These are phyloP conservation scores for Collybia sordida DNA, from an alignment of 768 basidiomycete species.

Conservation along the genomic window DNA sequence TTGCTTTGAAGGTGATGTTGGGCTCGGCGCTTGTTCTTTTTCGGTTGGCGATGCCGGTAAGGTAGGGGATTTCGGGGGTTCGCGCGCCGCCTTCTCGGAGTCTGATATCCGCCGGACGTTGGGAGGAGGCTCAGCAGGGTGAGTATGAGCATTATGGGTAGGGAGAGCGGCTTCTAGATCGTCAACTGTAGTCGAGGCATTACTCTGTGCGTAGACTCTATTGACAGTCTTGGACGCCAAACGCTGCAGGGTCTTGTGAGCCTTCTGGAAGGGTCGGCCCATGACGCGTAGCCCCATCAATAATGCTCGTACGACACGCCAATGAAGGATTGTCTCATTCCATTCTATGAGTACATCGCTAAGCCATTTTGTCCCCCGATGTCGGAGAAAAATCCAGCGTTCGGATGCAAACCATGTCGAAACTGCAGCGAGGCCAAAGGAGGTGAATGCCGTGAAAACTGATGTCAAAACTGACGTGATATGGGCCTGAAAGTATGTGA, in stretches of 20 bases:
- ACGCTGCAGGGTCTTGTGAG: conserved; percentile 16
- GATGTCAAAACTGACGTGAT: conserved; percentile 73
- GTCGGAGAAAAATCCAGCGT: conserved; percentile 59
- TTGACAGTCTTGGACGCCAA: conserved; percentile 23
- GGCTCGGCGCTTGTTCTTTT: conserved; percentile 12
- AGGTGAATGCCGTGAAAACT: conserved; percentile 73
- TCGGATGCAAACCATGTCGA: conserved; percentile 76
- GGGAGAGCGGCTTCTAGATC: conserved; percentile 30
- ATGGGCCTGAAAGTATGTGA: conserved; percentile 36
- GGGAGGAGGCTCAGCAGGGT: conserved; percentile 6
- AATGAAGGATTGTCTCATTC: conserved; percentile 31
- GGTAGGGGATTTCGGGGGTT: conserved; percentile 13
- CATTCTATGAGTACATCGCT: conserved; percentile 55
- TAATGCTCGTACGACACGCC: conserved; percentile 24
- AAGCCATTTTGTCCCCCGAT: conserved; percentile 71
- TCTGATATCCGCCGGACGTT: conserved; percentile 20
- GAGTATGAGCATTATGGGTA: conserved; percentile 9
- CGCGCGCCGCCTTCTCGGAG: conserved; percentile 8
- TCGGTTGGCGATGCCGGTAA: conserved; percentile 15
- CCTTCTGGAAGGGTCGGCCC: conserved; percentile 13
- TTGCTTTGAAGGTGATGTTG: conserved; percentile 28
- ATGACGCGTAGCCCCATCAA: conserved; percentile 13
- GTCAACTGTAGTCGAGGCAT: conserved; percentile 20
- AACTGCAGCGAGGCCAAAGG: conserved; percentile 68
- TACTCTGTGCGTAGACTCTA: conserved; percentile 18